These are phyloP conservation scores for Vitis amurensis DNA, from an alignment of 164 flowering plant species.

Conservation along the genomic window DNA sequence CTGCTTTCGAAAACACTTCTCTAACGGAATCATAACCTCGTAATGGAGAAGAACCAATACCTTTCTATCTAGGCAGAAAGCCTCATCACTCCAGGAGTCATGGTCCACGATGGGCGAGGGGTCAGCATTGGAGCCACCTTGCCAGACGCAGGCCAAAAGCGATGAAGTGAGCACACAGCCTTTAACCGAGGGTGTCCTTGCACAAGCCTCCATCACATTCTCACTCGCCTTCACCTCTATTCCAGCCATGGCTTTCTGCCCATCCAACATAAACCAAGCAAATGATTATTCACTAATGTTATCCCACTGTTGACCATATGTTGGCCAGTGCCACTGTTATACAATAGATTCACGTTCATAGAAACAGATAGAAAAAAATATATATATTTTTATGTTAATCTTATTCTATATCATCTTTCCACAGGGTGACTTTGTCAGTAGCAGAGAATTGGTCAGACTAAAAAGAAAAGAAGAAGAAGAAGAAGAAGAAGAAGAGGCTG, in stretches of 20 bases:
- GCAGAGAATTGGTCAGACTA: no score
- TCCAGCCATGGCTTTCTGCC: conserved; percentile 68
- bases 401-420: no score
- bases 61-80: conserved; percentile 64
- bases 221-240: conserved; percentile 57
- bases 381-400: no score
- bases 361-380: no score
- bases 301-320: no score
- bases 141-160: conserved; percentile 74
- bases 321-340: no score
- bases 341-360: no score
- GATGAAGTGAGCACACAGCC: conserved; percentile 78
- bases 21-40: no score
- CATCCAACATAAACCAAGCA: neutral
- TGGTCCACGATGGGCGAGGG: conserved; percentile 45
- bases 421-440: no score
- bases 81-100: conserved; percentile 71
- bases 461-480: no score
- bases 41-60: conserved; percentile 22
- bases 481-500: no score
- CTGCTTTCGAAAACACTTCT: neutral
- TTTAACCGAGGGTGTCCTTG: conserved; percentile 50
- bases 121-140: conserved; percentile 13
- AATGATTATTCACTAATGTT: no score
- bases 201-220: conserved; percentile 71